These are phyloP conservation scores for Talaromyces sp. DNA, from an alignment of 2,329 filamentous ascomycete genomes.

Conservation along the genomic window DNA sequence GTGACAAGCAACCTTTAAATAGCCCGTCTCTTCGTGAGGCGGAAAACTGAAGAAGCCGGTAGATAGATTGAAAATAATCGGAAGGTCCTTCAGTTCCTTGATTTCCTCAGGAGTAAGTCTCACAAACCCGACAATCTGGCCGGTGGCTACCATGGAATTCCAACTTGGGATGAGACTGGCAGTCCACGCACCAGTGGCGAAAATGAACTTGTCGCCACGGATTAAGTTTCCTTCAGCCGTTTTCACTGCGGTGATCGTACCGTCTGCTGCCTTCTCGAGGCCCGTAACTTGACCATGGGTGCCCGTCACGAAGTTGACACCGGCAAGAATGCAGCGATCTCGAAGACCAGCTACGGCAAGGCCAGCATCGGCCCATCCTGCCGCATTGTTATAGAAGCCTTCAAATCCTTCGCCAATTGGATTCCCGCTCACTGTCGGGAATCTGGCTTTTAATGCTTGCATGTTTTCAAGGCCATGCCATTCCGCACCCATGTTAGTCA, in stretches of 20 bases:
- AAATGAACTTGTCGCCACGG: constrained; percentile 62
- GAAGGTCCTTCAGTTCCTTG: constrained; percentile 55
- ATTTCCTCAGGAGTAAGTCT: constrained; percentile 65
- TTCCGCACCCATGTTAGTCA: neutral
- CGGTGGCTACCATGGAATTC: constrained; percentile 69
- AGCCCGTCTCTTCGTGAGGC: constrained; percentile 21
- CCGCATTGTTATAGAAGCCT: constrained; percentile 21
- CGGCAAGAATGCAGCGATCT: constrained; percentile 19
- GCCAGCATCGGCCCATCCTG: constrained; percentile 27
- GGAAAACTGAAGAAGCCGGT: constrained; percentile 48
- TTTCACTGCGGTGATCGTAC: constrained; percentile 52
- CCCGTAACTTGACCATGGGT: constrained; percentile 26
- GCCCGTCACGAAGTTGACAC: constrained; percentile 22
- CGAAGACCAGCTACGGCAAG: constrained; percentile 17
- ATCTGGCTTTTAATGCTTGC: neutral
- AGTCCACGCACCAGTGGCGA: constrained; percentile 82
- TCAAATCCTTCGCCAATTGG: constrained; percentile 16
- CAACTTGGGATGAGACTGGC: constrained; percentile 66
- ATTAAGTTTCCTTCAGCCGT: constrained; percentile 45
- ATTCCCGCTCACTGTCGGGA: neutral
- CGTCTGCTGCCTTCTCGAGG: constrained; percentile 26
- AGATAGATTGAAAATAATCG: constrained; percentile 48
- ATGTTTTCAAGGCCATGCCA: neutral
- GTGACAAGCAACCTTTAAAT: constrained; percentile 62
- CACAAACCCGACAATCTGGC: constrained; percentile 71